A percentile compares a stretch with the other conserved stretches of the same genome.
These are phyloP conservation scores for Rhodotorula sp. DNA, from an alignment of 1,284 basidiomycete genomes.

Conservation along the genomic window DNA sequence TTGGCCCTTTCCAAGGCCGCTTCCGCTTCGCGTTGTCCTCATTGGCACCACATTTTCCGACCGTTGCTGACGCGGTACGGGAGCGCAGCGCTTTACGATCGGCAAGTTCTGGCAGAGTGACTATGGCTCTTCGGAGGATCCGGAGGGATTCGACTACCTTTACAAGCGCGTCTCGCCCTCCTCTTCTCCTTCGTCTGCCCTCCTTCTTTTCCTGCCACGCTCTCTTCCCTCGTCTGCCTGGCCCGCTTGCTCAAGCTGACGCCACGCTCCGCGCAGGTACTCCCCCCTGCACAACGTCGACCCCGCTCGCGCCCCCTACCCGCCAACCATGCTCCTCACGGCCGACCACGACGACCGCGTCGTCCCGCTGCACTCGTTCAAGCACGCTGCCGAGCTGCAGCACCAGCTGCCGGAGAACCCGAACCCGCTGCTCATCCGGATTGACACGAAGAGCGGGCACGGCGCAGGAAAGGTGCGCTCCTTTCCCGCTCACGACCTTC, in stretches of 20 bases:
- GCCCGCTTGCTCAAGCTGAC: not conserved
- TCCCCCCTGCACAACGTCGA: conserved; percentile 76
- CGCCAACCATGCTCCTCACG: conserved; percentile 69
- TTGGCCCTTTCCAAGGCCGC: not conserved
- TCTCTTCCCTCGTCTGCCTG: no score
- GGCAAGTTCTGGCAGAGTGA: conserved; percentile 69
- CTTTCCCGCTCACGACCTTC: not conserved
- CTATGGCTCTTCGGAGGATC: conserved; percentile 37
- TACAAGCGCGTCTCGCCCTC: conserved; percentile 47
- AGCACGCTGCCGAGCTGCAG: conserved; percentile 72
- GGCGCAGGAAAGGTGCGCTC: conserved; percentile 60
- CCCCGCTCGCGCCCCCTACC: conserved; percentile 57
- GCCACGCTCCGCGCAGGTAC: conserved; percentile 49
- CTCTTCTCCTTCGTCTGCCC: not conserved
- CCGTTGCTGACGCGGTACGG: not conserved
- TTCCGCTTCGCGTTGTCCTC: no score
- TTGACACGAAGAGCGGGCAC: conserved; percentile 77
- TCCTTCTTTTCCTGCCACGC: not conserved
- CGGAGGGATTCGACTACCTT: conserved; percentile 77
- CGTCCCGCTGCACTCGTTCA: conserved; percentile 78
- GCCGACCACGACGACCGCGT: conserved; percentile 78
- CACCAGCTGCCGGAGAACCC: conserved; percentile 60
- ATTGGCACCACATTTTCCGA: not conserved
- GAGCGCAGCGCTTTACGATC: conserved; percentile 67
- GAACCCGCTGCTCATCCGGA: conserved; percentile 69